Base-by-base conservation (phyloP, 805 yeast species). In the Grigorovia yakushimaensis region DNA sequence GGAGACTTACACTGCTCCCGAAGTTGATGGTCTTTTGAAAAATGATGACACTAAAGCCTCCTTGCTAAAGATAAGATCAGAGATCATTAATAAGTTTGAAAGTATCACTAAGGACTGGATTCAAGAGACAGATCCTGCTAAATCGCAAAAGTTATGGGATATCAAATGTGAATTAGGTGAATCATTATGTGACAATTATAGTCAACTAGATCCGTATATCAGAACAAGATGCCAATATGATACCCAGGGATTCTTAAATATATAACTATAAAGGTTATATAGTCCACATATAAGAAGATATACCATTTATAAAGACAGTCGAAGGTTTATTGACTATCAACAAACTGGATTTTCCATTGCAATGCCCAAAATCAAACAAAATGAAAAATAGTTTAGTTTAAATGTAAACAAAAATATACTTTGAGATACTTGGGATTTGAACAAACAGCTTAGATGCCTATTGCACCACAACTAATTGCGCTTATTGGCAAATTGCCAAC, bases 221-320 rank as follows among this genome's bases (percentile, higher is more conserved):
- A 81, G 98, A 65, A 79, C 83, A 40, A 80, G 88, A 53, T 79
- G 88, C 38, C 69, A 81, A 39, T 86, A 79, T 59, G 98, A 93
- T 66, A 77, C 95, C 57, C 71, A 75, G 47, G 89, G 93, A n/a
- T 52, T 65, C 21, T 62, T 79, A 49, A 53, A 58, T 37, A 17
- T 52, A 20, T 39, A 39, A 39, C n/a, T n/a, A n/a, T n/a, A n/a
- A n/a, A n/a, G n/a, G 42, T 7, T 3, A 11, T 39, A 6, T 24
- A 19, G 41, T 7, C 33, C 33, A n/a, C n/a, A n/a, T n/a, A n/a
- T n/a, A n/a, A n/a, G n/a, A n/a, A n/a, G n/a, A n/a, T n/a, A n/a
- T n/a, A n/a, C n/a, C n/a, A n/a, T n/a, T n/a, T n/a, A n/a, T n/a
- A n/a, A n/a, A n/a, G n/a, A n/a, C n/a, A n/a, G n/a, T n/a, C n/a